These are phyloP conservation scores for Fraxinus dipetala DNA, from an alignment of 305 asterid genomes.

Conservation along the genomic window DNA sequence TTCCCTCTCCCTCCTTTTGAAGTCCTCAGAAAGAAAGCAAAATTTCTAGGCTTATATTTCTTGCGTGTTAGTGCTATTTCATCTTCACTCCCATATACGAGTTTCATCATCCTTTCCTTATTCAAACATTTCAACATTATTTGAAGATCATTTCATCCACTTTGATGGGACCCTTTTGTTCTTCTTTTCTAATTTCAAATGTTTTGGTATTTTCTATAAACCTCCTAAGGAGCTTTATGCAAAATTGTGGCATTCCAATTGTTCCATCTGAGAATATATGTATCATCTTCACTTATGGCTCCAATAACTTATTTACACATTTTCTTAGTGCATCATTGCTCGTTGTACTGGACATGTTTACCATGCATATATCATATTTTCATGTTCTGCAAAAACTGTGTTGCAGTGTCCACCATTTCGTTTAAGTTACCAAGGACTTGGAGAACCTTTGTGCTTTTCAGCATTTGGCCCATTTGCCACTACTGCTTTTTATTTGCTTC, in stretches of 20 bases:
- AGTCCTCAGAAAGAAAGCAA: background rate
- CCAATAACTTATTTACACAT: background rate
- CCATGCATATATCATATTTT: background rate
- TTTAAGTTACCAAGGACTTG: constrained; percentile 80
- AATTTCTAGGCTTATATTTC: background rate
- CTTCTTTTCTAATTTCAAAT: background rate
- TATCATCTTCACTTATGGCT: background rate
- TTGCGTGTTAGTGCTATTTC: background rate
- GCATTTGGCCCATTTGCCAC: constrained; percentile 98
- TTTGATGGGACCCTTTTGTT: background rate
- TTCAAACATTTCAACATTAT: background rate
- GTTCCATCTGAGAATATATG: background rate
- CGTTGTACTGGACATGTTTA: background rate
- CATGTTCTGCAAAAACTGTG: background rate
- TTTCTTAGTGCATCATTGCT: background rate
- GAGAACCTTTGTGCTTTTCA: constrained; percentile 95
- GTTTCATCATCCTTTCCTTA: background rate
- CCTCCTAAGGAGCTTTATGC: background rate
- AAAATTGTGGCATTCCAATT: background rate
- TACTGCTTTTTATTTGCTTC: constrained; percentile 85
- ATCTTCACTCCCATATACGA: background rate
- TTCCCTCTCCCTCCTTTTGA: background rate
- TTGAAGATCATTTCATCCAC: background rate
- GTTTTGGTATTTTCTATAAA: background rate
- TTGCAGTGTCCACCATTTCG: constrained; percentile 94